These are phyloP conservation scores for Paramyrothecium roridum DNA, from an alignment of 2,329 filamentous ascomycete genomes.

Conservation along the genomic window DNA sequence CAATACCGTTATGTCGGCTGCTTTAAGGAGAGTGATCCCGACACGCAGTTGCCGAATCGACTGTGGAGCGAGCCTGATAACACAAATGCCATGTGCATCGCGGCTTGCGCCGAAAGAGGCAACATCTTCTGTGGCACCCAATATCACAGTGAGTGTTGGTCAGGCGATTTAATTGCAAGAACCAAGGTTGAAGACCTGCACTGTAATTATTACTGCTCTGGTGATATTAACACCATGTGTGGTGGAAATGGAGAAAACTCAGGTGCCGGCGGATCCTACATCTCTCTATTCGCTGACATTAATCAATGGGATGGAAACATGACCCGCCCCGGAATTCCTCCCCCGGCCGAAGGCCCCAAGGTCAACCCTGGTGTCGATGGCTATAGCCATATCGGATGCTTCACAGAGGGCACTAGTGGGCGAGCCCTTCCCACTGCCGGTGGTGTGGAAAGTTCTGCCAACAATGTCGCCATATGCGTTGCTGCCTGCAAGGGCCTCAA, in stretches of 20 bases:
- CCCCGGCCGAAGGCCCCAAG: conserved; percentile 21
- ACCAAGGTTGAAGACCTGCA: conserved; percentile 39
- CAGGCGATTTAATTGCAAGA: conserved; percentile 43
- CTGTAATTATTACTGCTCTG: conserved; percentile 50
- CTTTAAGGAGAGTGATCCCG: conserved; percentile 53
- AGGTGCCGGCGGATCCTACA: conserved; percentile 31
- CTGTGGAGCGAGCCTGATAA: conserved; percentile 35
- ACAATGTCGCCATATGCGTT: conserved; percentile 29
- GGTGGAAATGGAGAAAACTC: conserved; percentile 43
- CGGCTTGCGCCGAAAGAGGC: conserved; percentile 30
- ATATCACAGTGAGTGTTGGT: conserved; percentile 53
- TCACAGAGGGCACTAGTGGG: conserved; percentile 27
- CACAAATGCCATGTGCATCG: conserved; percentile 43
- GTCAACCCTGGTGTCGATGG: conserved; percentile 25
- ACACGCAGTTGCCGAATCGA: conserved; percentile 43
- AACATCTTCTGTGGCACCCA: conserved; percentile 44
- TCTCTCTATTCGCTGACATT: conserved; percentile 45
- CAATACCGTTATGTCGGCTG: conserved; percentile 52
- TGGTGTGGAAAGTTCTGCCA: conserved; percentile 12
- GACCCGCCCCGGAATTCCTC: conserved; percentile 6
- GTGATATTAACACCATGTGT: conserved; percentile 47
- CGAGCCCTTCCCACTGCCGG: conserved; percentile 27
- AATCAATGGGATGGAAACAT: conserved; percentile 11
- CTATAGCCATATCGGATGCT: conserved; percentile 33
- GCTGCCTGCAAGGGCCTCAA: conserved; percentile 20